Percentiles rank a stretch among this genome's conserved stretches.
These are phyloP conservation scores for Guadua angustifolia DNA, from an alignment of 176 grass and related monocot genomes.

Conservation along the genomic window DNA sequence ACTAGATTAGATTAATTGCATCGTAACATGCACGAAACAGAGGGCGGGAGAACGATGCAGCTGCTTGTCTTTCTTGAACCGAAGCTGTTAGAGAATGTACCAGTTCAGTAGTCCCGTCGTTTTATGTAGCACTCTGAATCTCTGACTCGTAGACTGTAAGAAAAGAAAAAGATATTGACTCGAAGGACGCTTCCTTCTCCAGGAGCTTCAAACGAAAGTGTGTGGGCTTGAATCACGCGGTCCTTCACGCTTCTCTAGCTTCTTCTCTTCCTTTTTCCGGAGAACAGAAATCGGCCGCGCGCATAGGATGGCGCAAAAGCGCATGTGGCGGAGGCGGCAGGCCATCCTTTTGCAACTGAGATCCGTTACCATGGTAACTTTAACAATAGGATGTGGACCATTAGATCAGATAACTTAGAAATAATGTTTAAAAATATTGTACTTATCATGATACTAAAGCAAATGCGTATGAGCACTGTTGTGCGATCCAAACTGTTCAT, in stretches of 20 bases:
- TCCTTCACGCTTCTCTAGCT: slow-evolving; percentile 5
- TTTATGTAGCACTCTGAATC: neutral
- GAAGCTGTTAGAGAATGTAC: neutral
- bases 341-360: too few species aligned
- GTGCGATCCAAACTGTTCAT: too few species aligned
- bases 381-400: too few species aligned
- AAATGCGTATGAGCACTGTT: too few species aligned
- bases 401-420: too few species aligned
- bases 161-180: neutral
- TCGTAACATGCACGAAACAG: neutral
- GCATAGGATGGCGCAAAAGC: slow-evolving; percentile 3
- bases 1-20: neutral
- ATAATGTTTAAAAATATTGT: too few species aligned
- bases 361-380: too few species aligned
- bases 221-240: slow-evolving; percentile 7
- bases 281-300: neutral
- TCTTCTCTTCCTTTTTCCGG: neutral
- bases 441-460: too few species aligned
- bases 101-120: neutral
- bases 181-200: neutral
- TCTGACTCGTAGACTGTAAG: too few species aligned
- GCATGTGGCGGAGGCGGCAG: slow-evolving; percentile 9
- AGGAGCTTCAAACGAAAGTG: neutral
- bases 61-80: neutral
- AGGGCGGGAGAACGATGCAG: neutral